Conservation (phyloP, 345 rosid species). For the Hibiscus trionum region DNA sequence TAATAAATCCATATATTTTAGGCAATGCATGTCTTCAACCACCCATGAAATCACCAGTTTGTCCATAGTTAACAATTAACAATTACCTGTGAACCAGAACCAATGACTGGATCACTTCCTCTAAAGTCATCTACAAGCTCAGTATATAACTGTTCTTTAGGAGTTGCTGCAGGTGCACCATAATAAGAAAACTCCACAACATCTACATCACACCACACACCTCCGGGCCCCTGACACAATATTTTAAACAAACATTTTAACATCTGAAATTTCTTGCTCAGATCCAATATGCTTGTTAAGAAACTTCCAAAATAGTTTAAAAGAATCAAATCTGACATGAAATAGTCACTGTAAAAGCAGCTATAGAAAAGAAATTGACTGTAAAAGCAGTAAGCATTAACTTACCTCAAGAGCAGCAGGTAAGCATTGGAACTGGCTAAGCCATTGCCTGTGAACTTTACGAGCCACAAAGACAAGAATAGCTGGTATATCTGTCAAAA, state of each 20-base stretch:
- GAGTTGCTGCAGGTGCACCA: constrained; percentile 78
- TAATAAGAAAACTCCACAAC: constrained; percentile 75
- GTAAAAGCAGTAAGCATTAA: constrained; percentile 1
- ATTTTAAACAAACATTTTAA: constrained; percentile 5
- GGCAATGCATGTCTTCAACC: not conserved
- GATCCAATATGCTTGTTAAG: not conserved
- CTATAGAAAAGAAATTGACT: not conserved
- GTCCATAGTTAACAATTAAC: not conserved
- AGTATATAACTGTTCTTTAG: constrained; percentile 70
- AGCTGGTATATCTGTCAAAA: constrained; percentile 63
- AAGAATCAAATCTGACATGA: constrained; percentile 2
- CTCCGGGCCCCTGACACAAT: constrained; percentile 70
- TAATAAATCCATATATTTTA: not conserved
- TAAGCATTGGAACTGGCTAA: constrained; percentile 63
- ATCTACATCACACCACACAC: constrained; percentile 87
- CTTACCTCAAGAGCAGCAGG: constrained; percentile 64
- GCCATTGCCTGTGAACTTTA: constrained; percentile 82
- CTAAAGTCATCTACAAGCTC: constrained; percentile 74
- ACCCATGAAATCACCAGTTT: not conserved
- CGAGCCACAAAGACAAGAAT: constrained; percentile 79
- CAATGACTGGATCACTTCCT: constrained; percentile 73
- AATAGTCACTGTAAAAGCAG: not conserved
- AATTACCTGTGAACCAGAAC: constrained; percentile 77
- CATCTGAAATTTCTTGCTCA: not conserved
- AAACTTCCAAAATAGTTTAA: constrained; percentile 1